Evolutionary conservation across 345 rosid genomes (phyloP), one percentile per base, ranked within the genome.

Genomic region (Populus deltoides): DNA sequence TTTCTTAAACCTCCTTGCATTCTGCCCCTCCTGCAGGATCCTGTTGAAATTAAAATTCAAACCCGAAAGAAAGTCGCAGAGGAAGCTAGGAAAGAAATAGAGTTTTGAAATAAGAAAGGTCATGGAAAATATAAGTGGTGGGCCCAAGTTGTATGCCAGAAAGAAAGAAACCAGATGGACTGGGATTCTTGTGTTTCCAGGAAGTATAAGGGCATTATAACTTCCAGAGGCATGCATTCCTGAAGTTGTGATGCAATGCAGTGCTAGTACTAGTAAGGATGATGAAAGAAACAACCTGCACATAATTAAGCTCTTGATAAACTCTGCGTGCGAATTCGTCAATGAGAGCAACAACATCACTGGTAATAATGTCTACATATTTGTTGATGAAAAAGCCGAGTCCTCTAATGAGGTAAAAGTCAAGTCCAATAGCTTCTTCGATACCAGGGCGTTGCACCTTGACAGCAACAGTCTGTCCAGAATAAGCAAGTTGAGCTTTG

Each of bases 401-500:
- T 51, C 93, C 96, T 90, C 99, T 91, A 24, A 92, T 82, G 43
- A 96, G 90, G 86, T 90, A 92, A 85, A 96, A 93, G 75, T 96
- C 99, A 24, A 93, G 92, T 15, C 97, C 99, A 77, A 93, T 96
- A 53, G 90, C 84, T 88, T 96, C 93, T 83, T 92, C 97, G 24
- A 93, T 93, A 35, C 92, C 92, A 39, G 97, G 98, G 74, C 98
- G 91, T 82, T 96, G 99, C 78, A 93, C 97, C 89, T 96, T 93
- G 20, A 93, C 99, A 66, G 98, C 99, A 77, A 93, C 98, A 49
- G 80, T 78, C 74, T 93, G 93, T 53, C 90, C 94, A 43, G 97
- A 91, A 74, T 89, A 86, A 78, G 86, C 90, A 71, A 96, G 89
- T 75, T 85, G 91, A 45, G 99, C 99, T 86, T 96, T 96, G 85